Base-by-base conservation (phyloP, 2,329 filamentous ascomycete species). In the Aphanoascus verrucosus region DNA sequence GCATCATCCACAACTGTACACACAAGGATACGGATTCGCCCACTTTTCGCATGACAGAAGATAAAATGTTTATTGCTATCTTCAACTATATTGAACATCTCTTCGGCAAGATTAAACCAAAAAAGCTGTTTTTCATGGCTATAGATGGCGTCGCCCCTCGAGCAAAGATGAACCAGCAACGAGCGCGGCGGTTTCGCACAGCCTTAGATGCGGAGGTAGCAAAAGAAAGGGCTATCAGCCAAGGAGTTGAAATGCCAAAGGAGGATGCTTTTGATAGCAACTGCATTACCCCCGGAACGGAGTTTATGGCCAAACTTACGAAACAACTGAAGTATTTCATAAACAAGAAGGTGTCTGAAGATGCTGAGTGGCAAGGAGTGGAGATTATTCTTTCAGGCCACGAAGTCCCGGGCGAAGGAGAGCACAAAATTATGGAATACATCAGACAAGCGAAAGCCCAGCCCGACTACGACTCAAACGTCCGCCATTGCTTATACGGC, bases 371-470 rank as follows among this genome's bases (percentile, higher is more conserved):
- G 93, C 93, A 98, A 72, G 87, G 87, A 56, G 93, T 94, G 60
- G 90, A 97, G 66, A 84, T 98, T 62, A 89, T 98, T 51, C 79
- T 98, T 55, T 98, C 93, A 5, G 93, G 94, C 52, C 94, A 98
- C 66, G 94, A 98, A 70, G 91, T 97, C 23, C 93, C 93, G 5
- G 93, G 93, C 63, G 94, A 98, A 72, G 93, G 93, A 63, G 93
- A 98, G 71, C 93, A 98, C 76, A 98, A 98, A 75, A 95, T 98
- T 72, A 98, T 98, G 93, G 94, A 98, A 72, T 98, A 98, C 71
- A 98, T 98, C 69, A 86, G 93, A 62, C 88, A 94, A 70, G 88
- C 93, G 58, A 97, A 97, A 76, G 89, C 91, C 47, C 93, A 98
- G 70, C 87, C 87, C 1, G 82, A 84, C 58, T 98, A 98, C 70